Percentiles rank a stretch among this genome's conserved stretches.
Evolutionary conservation across 164 flowering plant genomes (phyloP).

Genomic region (Piper betle): DNA sequence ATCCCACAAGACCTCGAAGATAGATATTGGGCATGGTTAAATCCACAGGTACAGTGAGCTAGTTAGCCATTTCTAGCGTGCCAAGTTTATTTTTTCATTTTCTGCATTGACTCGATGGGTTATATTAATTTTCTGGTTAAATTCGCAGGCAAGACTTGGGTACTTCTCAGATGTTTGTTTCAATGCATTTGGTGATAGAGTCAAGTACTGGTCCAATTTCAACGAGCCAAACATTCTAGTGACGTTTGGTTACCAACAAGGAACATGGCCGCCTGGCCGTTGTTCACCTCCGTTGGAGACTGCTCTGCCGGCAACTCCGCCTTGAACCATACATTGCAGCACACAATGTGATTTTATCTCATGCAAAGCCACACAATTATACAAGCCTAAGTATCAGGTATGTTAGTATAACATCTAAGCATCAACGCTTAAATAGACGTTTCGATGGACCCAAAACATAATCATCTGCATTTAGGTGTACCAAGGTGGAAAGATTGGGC

Average conservation of each 20-base stretch:
- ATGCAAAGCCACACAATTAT: slow-evolving; percentile 1
- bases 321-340: slow-evolving; percentile 7
- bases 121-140: not conserved
- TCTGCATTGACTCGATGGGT: not conserved
- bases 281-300: slow-evolving; percentile 4
- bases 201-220: slow-evolving; percentile 5
- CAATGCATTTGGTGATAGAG: slow-evolving; percentile 5
- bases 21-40: slow-evolving; percentile 10
- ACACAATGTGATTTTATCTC: slow-evolving; percentile 4
- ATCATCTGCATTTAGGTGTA: slow-evolving; percentile 6
- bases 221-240: slow-evolving; percentile 4
- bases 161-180: slow-evolving; percentile 5
- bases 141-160: slow-evolving; percentile 3
- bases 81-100: not conserved
- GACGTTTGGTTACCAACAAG: not conserved
- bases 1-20: slow-evolving; percentile 12
- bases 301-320: slow-evolving; percentile 1
- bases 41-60: slow-evolving; percentile 5
- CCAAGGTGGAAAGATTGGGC: slow-evolving; percentile 10
- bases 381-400: slow-evolving; percentile 5
- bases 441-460: no score
- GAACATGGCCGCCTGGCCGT: slow-evolving; percentile 3
- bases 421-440: no score
- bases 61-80: no score
- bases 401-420: no score